Evolutionary conservation across 345 rosid species (phyloP), one percentile per base, ranked within the genome.

Genomic region (Ricinus communis): DNA sequence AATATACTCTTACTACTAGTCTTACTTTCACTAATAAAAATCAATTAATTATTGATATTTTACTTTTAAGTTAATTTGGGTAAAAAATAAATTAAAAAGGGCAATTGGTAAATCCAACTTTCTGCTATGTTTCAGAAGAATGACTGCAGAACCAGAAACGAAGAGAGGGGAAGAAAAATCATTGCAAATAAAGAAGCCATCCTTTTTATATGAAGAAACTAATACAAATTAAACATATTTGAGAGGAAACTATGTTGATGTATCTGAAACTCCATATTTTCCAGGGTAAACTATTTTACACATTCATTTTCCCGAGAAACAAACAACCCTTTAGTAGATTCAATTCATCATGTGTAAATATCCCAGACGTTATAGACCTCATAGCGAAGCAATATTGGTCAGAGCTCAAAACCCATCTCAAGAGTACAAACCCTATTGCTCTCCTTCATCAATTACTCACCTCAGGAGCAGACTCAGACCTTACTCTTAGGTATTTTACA

Each of bases 371-470:
- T 61, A 74, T 74, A 30, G 80, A 83, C 53, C 84, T 87, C 56
- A 75, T 90, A 66, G 82, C 81, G 53, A 87, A 80, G 68, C 96
- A 87, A 69, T 90, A 82, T 74, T 88, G 89, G 90, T 82, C 89
- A 25, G 74, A 84, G 59, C 85, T 87, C 58, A 84, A 70, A 74
- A 19, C 66, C 49, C 84, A 71, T 49, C 67, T 85, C 61, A 65
- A 66, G 49, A 81, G 56, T 75, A 52, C 76, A 33, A 74, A 72
- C 70, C 85, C 85, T 63, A 71, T 46, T 55, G 19, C 79, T 14
- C 52, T 85, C 21, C 82, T 87, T 49, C 83, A 65, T n/a, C 83
- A 73, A 66, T 64, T 91, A 45, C 76, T 91, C 59, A 45, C 61
- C 76, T 88, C 88, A 8, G 82, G 81, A 45, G 81, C 81, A 46